These are phyloP conservation scores for Trichoderma arundinaceum DNA, from an alignment of 2,329 filamentous ascomycete genomes.

Conservation along the genomic window DNA sequence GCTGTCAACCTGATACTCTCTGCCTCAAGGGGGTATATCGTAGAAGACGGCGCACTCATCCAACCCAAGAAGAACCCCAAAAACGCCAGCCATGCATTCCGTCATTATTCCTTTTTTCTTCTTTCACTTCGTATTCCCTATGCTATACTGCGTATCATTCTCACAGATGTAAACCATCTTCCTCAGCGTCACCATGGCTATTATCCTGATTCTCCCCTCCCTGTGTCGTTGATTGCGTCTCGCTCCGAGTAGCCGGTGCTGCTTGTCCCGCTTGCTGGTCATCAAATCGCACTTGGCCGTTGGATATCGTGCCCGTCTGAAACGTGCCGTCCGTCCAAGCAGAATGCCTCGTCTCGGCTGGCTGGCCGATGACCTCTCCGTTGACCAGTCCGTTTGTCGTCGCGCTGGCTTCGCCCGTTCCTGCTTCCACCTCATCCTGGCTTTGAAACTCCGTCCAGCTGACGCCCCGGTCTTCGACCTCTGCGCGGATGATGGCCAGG, in stretches of 20 bases:
- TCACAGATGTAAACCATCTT: constrained; percentile 68
- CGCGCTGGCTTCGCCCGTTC: constrained; percentile 38
- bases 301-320: constrained; percentile 62
- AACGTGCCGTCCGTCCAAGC: constrained; percentile 70
- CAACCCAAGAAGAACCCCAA: constrained; percentile 16
- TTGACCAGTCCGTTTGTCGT: constrained; percentile 18
- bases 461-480: constrained; percentile 65
- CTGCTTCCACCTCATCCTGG: constrained; percentile 48
- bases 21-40: constrained; percentile 18
- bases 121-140: neutral
- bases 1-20: constrained; percentile 12
- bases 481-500: constrained; percentile 65
- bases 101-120: neutral
- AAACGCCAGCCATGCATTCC: constrained; percentile 39
- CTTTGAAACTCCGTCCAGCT: constrained; percentile 63
- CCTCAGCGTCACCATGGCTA: constrained; percentile 50
- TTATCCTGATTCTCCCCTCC: constrained; percentile 62
- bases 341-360: constrained; percentile 40
- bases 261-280: constrained; percentile 33
- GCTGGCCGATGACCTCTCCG: constrained; percentile 11
- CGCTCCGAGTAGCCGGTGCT: constrained; percentile 58
- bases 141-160: neutral
- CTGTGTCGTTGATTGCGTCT: constrained; percentile 63
- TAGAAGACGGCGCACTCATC: constrained; percentile 9
- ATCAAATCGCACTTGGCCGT: constrained; percentile 57